phyloP scores from a whole-genome alignment of 176 grass and related monocot species.

The bread wheat (Triticum aestivum) region DNA sequence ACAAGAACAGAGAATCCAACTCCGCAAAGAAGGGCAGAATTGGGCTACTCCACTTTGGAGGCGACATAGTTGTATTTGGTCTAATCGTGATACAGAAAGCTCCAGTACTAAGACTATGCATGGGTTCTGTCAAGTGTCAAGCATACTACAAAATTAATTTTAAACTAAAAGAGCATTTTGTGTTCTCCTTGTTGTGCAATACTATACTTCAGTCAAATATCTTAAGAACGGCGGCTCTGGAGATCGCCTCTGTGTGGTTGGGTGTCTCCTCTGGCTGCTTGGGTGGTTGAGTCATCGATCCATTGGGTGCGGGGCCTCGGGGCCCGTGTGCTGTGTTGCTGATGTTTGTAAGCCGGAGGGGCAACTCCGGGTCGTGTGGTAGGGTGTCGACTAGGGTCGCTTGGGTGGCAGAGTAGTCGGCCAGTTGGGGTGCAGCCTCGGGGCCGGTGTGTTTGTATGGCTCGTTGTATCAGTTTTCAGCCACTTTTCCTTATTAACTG shows the following conservation, averaged over 20 bases:
- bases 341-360: not conserved
- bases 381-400: not conserved
- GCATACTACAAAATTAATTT: constrained; percentile 23
- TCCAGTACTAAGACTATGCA: not conserved
- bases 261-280: not conserved
- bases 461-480: not conserved
- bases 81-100: not conserved
- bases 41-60: too few species aligned
- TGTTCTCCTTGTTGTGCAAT: not conserved
- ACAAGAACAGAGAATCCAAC: too few species aligned
- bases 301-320: not conserved
- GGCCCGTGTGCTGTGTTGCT: not conserved
- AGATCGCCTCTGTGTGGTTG: not conserved
- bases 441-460: not conserved
- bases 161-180: not conserved
- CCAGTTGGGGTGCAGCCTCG: not conserved
- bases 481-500: not conserved
- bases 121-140: constrained; percentile 17
- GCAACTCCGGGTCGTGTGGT: not conserved
- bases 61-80: not conserved
- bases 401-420: not conserved
- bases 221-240: not conserved
- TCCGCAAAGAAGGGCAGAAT: too few species aligned
- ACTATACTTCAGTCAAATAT: not conserved
- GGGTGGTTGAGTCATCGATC: not conserved